Conservation (phyloP, 2,329 filamentous ascomycete genomes). For the Alternaria arbusti region DNA sequence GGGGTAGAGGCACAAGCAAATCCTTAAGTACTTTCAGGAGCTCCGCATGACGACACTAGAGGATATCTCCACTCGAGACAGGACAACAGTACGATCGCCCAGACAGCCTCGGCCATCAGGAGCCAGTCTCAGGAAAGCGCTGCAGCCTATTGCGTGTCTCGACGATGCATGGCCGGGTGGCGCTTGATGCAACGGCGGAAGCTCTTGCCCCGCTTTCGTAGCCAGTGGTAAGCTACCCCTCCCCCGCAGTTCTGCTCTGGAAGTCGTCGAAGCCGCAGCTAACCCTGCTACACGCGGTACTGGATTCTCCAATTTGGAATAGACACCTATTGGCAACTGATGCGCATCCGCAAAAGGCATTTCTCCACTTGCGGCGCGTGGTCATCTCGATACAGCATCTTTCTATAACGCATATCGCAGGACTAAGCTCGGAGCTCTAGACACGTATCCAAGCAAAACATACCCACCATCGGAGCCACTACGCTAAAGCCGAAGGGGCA, state of each 20-base stretch:
- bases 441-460: conserved; percentile 12
- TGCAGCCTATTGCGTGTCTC: conserved; percentile 29
- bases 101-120: conserved; percentile 43
- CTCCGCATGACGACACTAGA: conserved; percentile 31
- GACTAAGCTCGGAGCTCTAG: conserved; percentile 7
- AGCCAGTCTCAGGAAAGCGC: conserved; percentile 28
- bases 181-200: conserved; percentile 28
- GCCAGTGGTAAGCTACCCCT: conserved; percentile 42
- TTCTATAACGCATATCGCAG: conserved; percentile 1
- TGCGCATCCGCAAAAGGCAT: neutral
- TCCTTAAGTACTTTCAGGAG: conserved; percentile 37
- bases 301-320: conserved; percentile 21
- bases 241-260: conserved; percentile 35
- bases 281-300: conserved; percentile 18
- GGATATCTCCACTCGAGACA: conserved; percentile 27
- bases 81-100: conserved; percentile 17
- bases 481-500: conserved; percentile 30
- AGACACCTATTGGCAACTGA: conserved; percentile 6
- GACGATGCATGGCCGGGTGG: conserved; percentile 23
- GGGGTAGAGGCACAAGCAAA: conserved; percentile 29
- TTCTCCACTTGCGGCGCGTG: neutral
- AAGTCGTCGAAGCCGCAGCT: conserved; percentile 18
- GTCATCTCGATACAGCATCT: neutral
- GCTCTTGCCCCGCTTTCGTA: conserved; percentile 36
- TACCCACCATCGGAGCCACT: conserved; percentile 20